phyloP scores from a whole-genome alignment of 2,329 filamentous ascomycete species.

The Phoma sp. region DNA sequence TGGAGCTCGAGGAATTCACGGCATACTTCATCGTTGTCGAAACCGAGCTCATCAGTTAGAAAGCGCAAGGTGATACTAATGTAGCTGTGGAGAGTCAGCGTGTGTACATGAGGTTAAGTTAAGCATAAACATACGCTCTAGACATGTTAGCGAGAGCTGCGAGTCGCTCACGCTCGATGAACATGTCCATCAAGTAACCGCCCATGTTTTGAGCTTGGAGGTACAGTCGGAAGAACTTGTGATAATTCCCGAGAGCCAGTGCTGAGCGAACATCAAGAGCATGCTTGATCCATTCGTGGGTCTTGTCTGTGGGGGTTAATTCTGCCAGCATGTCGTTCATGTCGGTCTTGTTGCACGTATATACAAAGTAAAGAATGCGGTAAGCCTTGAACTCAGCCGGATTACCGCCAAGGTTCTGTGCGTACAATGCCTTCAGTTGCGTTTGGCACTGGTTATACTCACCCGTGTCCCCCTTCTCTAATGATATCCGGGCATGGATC shows the following conservation, averaged over 20 bases:
- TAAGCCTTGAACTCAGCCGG: constrained; percentile 98
- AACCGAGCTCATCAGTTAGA: constrained; percentile 93
- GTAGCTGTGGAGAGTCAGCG: constrained; percentile 72
- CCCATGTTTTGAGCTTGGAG: constrained; percentile 96
- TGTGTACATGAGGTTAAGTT: neutral
- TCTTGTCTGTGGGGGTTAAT: constrained; percentile 97
- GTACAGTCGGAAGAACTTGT: constrained; percentile 97
- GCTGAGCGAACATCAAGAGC: constrained; percentile 90
- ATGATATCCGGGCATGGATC: constrained; percentile 93
- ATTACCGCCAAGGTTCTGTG: constrained; percentile 84
- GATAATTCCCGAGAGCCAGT: constrained; percentile 92
- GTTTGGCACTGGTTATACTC: constrained; percentile 99
- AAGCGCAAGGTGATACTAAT: constrained; percentile 90
- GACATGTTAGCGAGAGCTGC: constrained; percentile 90
- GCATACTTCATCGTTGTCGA: constrained; percentile 89
- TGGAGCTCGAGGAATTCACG: constrained; percentile 88
- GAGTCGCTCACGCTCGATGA: constrained; percentile 90
- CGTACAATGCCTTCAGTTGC: constrained; percentile 90
- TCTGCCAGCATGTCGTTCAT: constrained; percentile 98
- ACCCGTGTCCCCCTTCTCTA: constrained; percentile 99
- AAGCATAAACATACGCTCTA: constrained; percentile 78
- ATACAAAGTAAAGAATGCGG: constrained; percentile 99
- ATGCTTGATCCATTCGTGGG: constrained; percentile 82
- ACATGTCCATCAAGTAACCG: constrained; percentile 99
- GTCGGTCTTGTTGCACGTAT: constrained; percentile 96